These are phyloP conservation scores for Candida alai DNA, from an alignment of 805 yeast genomes.

Conservation along the genomic window DNA sequence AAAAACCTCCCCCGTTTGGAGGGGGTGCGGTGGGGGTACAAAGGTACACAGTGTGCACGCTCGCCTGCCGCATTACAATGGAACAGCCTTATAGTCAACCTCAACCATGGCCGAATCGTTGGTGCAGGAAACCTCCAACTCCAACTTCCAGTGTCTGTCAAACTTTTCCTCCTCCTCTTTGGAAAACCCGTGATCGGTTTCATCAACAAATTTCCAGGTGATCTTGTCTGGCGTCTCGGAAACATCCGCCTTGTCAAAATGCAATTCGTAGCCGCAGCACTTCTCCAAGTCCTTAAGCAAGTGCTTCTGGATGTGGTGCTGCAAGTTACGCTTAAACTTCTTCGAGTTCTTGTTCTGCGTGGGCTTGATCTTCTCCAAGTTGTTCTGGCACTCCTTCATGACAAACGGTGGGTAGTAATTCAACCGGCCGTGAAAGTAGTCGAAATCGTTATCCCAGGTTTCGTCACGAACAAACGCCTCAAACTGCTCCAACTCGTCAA, in stretches of 20 bases:
- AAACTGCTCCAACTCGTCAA: constrained; percentile 61
- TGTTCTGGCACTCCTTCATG: constrained; percentile 59
- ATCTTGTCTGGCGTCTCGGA: constrained; percentile 49
- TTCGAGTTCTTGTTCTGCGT: constrained; percentile 68
- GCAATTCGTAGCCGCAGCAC: constrained; percentile 55
- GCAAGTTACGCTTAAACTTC: constrained; percentile 68
- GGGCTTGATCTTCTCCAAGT: constrained; percentile 68
- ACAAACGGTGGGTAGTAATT: constrained; percentile 74
- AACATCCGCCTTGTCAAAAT: constrained; percentile 45
- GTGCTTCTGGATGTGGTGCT: constrained; percentile 72
- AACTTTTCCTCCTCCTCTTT: constrained; percentile 42
- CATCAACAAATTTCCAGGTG: constrained; percentile 63
- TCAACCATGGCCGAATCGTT: constrained; percentile 64
- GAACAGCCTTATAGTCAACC: constrained; percentile 60
- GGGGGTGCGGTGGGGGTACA: no score
- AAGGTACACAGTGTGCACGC: no score
- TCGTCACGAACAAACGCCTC: constrained; percentile 66
- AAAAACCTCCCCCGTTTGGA: no score
- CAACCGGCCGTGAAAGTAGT: constrained; percentile 62
- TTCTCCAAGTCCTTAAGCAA: constrained; percentile 61
- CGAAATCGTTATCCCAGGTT: constrained; percentile 73
- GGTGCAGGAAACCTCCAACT: constrained; percentile 61
- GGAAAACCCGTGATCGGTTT: constrained; percentile 50
- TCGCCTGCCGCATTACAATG: constrained; percentile 19
- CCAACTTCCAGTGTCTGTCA: constrained; percentile 61